Conservation (phyloP, 495 filamentous ascomycete species). For the Lasiosphaeria miniovina region DNA sequence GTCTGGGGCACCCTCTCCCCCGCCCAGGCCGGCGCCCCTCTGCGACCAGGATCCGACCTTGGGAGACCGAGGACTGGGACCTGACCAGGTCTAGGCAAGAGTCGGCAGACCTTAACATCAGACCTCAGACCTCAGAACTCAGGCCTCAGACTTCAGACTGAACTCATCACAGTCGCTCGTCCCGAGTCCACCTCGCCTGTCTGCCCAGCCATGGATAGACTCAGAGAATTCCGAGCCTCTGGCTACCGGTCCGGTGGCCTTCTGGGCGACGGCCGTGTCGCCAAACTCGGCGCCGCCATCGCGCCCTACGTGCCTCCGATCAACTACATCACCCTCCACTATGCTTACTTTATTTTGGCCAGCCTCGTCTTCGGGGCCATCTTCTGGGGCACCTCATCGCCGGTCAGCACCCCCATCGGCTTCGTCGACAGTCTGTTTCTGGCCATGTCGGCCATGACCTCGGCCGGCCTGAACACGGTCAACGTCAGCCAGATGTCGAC, state of each 20-base stretch:
- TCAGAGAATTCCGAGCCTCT: background rate
- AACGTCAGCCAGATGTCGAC: slow-evolving; percentile 28
- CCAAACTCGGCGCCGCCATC: background rate
- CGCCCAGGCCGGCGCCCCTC: too few relatives aligned
- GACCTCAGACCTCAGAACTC: too few relatives aligned
- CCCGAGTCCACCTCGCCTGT: too few relatives aligned
- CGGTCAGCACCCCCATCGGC: slow-evolving; percentile 52
- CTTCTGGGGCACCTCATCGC: slow-evolving; percentile 65
- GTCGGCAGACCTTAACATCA: too few relatives aligned
- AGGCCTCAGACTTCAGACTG: too few relatives aligned
- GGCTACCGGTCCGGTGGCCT: background rate
- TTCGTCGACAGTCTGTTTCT: slow-evolving; percentile 77
- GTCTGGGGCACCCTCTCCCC: too few relatives aligned
- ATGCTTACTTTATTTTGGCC: slow-evolving; percentile 70
- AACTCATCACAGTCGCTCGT: background rate
- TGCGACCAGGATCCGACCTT: too few relatives aligned
- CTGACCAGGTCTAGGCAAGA: too few relatives aligned
- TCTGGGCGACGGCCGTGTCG: background rate
- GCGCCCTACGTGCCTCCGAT: background rate
- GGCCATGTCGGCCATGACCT: slow-evolving; percentile 73
- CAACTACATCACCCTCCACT: slow-evolving; percentile 71
- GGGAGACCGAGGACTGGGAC: too few relatives aligned
- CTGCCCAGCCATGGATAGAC: background rate
- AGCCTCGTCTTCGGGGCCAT: slow-evolving; percentile 63
- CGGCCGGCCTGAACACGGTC: slow-evolving; percentile 54